Evolutionary conservation across 2,329 filamentous ascomycete species (phyloP), one percentile per base, ranked within the genome.

Genomic region (Cytospora leucostoma): DNA sequence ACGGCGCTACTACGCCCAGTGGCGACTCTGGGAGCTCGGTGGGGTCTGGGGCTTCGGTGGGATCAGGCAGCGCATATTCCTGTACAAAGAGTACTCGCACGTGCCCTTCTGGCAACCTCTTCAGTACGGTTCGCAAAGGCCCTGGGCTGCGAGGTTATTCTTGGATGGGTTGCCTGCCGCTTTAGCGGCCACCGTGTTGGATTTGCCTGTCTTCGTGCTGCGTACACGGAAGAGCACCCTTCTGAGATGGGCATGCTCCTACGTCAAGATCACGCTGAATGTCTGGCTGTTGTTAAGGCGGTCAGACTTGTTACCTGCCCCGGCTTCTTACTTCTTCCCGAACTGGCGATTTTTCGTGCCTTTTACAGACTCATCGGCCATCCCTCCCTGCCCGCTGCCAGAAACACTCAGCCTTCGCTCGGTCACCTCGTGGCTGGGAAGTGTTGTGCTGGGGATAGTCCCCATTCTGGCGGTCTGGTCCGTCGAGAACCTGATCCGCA

Each of bases 241-340:
- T 5, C 15, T 53, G 13, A 61, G 58, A 35, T 67, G 35, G 53
- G 55, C 62, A n/a, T 68, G 37, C 33, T 62, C 54, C 3, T 74
- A 84, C 65, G 52, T 83, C 4, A 75, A 76, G 44, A 74, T 80
- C 10, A 83, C 86, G 66, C 68, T 86, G 1, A 80, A 84, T 58
- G 70, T 84, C 5, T 84, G 79, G 66, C 74, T 79, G n/a, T 79
- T 80, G 27, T 72, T 86, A 52, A 84, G 86, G 66, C 77, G 82
- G 55, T 72, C 83, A 8, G 80, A 80, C 7, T 71, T 87, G 15
- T 73, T 81, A 51, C 73, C 81, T 0, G 70, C 74, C 13, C 74
- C 67, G 11, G 73, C 73, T 7, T 74, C 67, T 13, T 73, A 73
- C 8, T 74, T 71, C 71, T 71, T 86, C 3, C 84, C 84, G 0